Base-by-base conservation (phyloP, 1,284 basidiomycete species). In the Cutaneotrichosporon cyanovorans region DNA sequence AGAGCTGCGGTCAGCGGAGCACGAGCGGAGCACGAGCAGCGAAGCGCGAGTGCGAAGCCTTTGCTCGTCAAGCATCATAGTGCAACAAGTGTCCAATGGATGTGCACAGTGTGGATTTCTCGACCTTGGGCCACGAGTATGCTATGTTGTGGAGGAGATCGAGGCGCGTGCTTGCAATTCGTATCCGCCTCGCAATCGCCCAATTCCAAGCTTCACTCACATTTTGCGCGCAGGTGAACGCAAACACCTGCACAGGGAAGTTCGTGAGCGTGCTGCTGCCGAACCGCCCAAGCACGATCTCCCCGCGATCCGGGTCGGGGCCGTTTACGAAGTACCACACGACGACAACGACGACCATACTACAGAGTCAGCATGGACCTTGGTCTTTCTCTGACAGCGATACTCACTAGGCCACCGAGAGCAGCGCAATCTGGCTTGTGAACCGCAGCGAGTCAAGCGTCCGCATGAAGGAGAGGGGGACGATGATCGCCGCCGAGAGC, bases 241-340 rank as follows among this genome's bases (percentile, higher is more conserved):
- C 87, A 71, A 96, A 95, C 2, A 97, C 87, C 70, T 96, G 91
- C 9, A 98, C 88, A 0, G 90, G 93, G 74, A 89, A 89, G 22
- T 80, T 90, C 19, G 85, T 81, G 19, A 71, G 45, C 5, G 68
- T 72, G 37, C 58, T 60, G 30, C 51, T 54, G 18, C 61, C 62
- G 37, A 71, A 70, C 23, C 63, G 53, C 18, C 51, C 63, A 14
- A 65, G 40, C 16, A 63, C 65, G 19, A 72, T 56, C 33, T 62
- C 58, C n/a, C 70, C 70, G 25, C 62, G 54, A 28, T 58, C 55
- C 7, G 64, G 62, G 46, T 58, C 56, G 15, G 53, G 46, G 25
- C 69, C 70, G 39, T 70, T 68, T 51, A 70, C 33, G 54, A 64
- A 67, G 53, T 62, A 71, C 69, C 69, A 72, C 4, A 66, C 65